A percentile compares a stretch with the other conserved stretches of the same genome.
Evolutionary conservation across 1,139 yeast genomes (phyloP).

Genomic region (Blastobotrys serpentis): DNA sequence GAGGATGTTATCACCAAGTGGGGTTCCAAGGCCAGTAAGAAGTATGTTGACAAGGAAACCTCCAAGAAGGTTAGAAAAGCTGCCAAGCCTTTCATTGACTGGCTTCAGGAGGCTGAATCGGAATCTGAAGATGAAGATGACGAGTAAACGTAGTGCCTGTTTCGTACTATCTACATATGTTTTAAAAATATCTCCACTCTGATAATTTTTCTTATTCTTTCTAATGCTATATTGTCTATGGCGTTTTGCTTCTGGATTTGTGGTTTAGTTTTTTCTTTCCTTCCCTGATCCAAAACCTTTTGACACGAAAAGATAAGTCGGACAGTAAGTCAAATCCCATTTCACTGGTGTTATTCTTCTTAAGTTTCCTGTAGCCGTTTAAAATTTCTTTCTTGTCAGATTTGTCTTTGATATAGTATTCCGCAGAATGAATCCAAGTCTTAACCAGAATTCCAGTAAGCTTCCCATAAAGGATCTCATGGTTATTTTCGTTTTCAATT

Average conservation of each 20-base stretch:
- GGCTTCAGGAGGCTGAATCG: conserved; percentile 94
- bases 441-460: not conserved
- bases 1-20: conserved; percentile 80
- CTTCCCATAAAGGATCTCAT: not conserved
- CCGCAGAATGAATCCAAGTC: not conserved
- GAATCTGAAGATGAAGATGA: conserved; percentile 53
- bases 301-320: not conserved
- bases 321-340: too few relatives aligned
- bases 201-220: too few relatives aligned
- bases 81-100: conserved; percentile 89
- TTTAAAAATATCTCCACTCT: not conserved
- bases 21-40: conserved; percentile 92
- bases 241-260: too few relatives aligned
- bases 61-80: conserved; percentile 95
- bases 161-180: not conserved
- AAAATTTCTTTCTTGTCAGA: not conserved
- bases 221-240: too few relatives aligned
- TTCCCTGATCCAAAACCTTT: not conserved
- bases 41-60: conserved; percentile 87
- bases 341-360: not conserved
- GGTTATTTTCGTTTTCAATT: not conserved
- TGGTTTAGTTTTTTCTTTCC: not conserved
- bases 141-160: too few relatives aligned
- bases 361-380: not conserved
- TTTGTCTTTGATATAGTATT: not conserved